Evolutionary conservation across 2,329 filamentous ascomycete genomes (phyloP).

Genomic region (Fusarium sp.): DNA sequence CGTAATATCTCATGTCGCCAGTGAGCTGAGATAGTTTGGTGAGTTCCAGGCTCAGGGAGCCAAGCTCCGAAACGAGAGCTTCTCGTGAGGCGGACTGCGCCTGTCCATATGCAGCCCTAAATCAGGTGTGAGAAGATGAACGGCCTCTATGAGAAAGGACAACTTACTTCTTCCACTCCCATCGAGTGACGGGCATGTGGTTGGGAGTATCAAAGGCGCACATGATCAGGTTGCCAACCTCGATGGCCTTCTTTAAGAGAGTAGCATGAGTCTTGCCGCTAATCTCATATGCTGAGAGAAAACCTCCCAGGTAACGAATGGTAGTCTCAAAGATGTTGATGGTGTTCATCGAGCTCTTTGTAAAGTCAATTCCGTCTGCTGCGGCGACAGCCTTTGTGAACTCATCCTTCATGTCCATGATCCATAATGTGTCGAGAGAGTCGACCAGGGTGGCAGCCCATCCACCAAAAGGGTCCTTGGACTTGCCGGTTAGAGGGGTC

Average conservation of each 20-base stretch:
- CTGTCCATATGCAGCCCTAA: constrained; percentile 39
- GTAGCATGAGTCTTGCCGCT: constrained; percentile 57
- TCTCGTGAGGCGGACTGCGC: constrained; percentile 36
- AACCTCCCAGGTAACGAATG: constrained; percentile 71
- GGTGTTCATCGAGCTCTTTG: constrained; percentile 52
- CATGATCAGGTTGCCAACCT: constrained; percentile 68
- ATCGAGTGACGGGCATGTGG: constrained; percentile 60
- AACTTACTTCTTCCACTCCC: constrained; percentile 43
- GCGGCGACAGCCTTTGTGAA: constrained; percentile 68
- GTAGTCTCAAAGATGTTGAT: constrained; percentile 74
- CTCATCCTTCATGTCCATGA: constrained; percentile 70
- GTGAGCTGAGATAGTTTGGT: constrained; percentile 71
- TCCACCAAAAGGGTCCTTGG: constrained; percentile 65
- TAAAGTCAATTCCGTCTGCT: constrained; percentile 66
- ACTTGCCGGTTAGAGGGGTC: constrained; percentile 59
- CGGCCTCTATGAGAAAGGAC: not conserved
- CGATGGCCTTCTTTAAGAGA: constrained; percentile 66
- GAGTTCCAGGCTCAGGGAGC: constrained; percentile 67
- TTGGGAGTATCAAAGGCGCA: constrained; percentile 72
- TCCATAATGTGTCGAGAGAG: constrained; percentile 71
- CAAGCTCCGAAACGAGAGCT: constrained; percentile 47
- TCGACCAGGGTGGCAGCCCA: constrained; percentile 72
- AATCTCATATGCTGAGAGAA: constrained; percentile 70
- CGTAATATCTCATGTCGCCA: constrained; percentile 66
- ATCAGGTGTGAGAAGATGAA: constrained; percentile 16